These are phyloP conservation scores for Calonectria pseudoturangicola DNA, from an alignment of 2,329 filamentous ascomycete species.

Conservation along the genomic window DNA sequence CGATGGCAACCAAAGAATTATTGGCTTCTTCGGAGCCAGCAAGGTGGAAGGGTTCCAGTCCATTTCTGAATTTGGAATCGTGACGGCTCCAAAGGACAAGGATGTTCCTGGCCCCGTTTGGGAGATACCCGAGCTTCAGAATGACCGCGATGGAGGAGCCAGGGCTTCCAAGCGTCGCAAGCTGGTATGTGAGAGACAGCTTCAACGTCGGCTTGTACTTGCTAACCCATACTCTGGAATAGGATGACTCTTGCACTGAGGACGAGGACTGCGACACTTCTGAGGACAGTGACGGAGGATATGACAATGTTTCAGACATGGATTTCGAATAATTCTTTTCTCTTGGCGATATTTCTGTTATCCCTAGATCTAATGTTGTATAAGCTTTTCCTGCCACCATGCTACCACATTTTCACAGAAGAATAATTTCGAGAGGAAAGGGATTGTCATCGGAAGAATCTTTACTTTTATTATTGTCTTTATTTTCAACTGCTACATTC, in stretches of 20 bases:
- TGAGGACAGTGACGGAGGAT: conserved; percentile 26
- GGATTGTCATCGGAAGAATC: too few species aligned
- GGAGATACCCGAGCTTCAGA: conserved; percentile 64
- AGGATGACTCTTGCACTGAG: conserved; percentile 6
- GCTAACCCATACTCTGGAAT: neutral
- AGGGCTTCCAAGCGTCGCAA: conserved; percentile 15
- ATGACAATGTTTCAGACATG: conserved; percentile 25
- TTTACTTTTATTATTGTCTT: too few species aligned
- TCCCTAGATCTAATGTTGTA: too few species aligned
- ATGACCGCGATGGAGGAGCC: conserved; percentile 43
- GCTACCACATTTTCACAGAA: too few species aligned
- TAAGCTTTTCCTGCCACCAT: too few species aligned
- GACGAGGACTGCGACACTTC: conserved; percentile 17
- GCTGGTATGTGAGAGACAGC: neutral
- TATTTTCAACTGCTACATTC: too few species aligned
- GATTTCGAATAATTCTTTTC: conserved; percentile 13
- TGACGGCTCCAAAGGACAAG: conserved; percentile 64
- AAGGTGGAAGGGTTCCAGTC: conserved; percentile 41
- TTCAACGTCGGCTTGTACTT: neutral
- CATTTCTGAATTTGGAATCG: conserved; percentile 67
- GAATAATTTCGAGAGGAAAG: too few species aligned
- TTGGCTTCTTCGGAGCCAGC: conserved; percentile 68
- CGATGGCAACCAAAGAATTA: conserved; percentile 60
- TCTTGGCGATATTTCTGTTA: too few species aligned
- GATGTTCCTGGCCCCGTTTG: conserved; percentile 64